Evolutionary conservation across 768 basidiomycete species (phyloP).

Genomic region (Rhodotorula graminis): DNA sequence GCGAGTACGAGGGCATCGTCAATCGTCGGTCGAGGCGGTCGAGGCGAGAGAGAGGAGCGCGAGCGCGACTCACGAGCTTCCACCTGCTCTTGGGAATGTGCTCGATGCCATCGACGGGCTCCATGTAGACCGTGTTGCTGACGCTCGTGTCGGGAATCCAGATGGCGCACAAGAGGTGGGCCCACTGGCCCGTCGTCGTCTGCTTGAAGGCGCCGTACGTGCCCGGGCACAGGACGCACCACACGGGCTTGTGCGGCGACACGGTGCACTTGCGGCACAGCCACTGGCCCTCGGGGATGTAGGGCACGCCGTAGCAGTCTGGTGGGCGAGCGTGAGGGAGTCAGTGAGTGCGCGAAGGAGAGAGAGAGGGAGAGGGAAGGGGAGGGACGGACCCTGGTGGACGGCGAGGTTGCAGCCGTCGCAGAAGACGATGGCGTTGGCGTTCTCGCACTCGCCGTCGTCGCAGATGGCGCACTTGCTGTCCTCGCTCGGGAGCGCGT

Average conservation of each 20-base stretch:
- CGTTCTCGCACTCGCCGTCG: constrained; percentile 96
- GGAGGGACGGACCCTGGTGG: constrained; percentile 78
- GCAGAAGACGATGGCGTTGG: constrained; percentile 98
- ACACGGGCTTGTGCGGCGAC: constrained; percentile 92
- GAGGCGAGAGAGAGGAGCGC: background rate
- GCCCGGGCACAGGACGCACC: constrained; percentile 90
- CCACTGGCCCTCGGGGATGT: constrained; percentile 99
- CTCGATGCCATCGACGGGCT: constrained; percentile 86
- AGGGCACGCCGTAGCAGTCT: constrained; percentile 99
- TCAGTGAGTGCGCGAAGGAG: background rate
- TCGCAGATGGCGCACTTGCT: constrained; percentile 96
- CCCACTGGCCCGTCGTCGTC: constrained; percentile 85
- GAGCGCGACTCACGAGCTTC: constrained; percentile 70
- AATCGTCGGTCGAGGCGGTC: too few relatives aligned
- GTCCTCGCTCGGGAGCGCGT: constrained; percentile 86
- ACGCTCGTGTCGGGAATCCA: constrained; percentile 95
- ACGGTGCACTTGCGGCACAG: constrained; percentile 97
- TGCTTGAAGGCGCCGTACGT: constrained; percentile 99
- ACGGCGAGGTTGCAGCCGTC: constrained; percentile 98
- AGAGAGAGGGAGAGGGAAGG: too few relatives aligned
- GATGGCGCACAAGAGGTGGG: constrained; percentile 91
- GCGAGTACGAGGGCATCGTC: background rate
- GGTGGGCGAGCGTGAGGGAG: background rate
- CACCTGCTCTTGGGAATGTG: constrained; percentile 82
- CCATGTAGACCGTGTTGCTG: constrained; percentile 94